Percentiles rank a stretch among this genome's conserved stretches.
Conservation (phyloP, 768 basidiomycete species). For the Russula sp. region DNA sequence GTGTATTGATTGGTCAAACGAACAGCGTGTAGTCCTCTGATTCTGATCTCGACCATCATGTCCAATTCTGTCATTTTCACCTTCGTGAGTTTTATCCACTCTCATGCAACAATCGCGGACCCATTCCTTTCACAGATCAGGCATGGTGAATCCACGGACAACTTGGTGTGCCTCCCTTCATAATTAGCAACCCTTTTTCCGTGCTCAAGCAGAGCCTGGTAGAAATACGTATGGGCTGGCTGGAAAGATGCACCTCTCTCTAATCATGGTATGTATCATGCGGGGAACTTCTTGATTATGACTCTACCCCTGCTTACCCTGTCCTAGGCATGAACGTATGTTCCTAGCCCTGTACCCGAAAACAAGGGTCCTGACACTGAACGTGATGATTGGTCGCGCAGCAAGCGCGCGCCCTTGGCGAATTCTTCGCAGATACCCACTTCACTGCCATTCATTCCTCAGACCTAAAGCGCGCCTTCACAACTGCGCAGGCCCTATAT, state of each 20-base stretch:
- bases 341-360: neutral
- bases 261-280: constrained; percentile 51
- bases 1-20: no score
- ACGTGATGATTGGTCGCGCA: constrained; percentile 3
- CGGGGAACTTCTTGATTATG: neutral
- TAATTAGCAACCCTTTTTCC: neutral
- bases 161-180: constrained; percentile 41
- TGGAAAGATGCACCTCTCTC: constrained; percentile 67
- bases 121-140: constrained; percentile 41
- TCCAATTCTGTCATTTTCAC: constrained; percentile 24
- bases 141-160: constrained; percentile 75
- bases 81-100: constrained; percentile 23
- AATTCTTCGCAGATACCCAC: constrained; percentile 39
- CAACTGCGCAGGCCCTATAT: constrained; percentile 52
- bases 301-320: neutral
- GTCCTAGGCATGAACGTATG: constrained; percentile 30
- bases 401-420: constrained; percentile 41
- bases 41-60: constrained; percentile 1
- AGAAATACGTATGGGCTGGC: constrained; percentile 60
- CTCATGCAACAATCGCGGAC: neutral
- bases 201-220: neutral
- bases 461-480: constrained; percentile 53
- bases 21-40: no score
- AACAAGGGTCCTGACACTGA: neutral
- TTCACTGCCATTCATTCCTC: constrained; percentile 60